Conservation (phyloP, 2,329 filamentous ascomycete species). For the Dothistroma septosporum region DNA sequence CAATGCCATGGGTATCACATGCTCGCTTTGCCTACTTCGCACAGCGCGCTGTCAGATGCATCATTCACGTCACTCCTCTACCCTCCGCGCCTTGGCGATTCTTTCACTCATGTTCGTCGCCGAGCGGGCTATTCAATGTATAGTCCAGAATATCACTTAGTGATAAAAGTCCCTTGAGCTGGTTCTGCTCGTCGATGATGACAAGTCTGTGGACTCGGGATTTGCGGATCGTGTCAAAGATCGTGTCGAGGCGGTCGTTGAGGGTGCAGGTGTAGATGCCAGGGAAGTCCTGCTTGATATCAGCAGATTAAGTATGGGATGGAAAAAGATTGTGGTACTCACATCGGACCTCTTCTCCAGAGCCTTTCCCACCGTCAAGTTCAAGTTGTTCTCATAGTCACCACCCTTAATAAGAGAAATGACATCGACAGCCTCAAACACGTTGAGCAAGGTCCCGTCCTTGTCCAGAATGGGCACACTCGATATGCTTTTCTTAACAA, state of each 20-base stretch:
- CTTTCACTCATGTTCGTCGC: conserved; percentile 24
- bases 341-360: conserved; percentile 77
- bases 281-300: conserved; percentile 67
- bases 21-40: not conserved
- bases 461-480: conserved; percentile 91
- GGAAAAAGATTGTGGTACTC: conserved; percentile 27
- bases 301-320: not conserved
- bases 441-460: conserved; percentile 75
- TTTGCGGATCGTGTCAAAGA: conserved; percentile 94
- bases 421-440: conserved; percentile 96
- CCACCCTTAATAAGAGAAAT: conserved; percentile 93
- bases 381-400: conserved; percentile 77
- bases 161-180: conserved; percentile 83
- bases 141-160: conserved; percentile 96
- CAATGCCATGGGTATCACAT: conserved; percentile 13
- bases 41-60: not conserved
- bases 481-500: conserved; percentile 90
- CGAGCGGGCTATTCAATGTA: conserved; percentile 55
- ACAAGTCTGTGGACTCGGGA: conserved; percentile 90
- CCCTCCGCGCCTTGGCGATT: not conserved
- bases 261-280: conserved; percentile 95
- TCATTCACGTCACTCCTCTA: not conserved
- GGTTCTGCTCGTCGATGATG: conserved; percentile 84
- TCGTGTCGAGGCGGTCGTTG: conserved; percentile 86
- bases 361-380: conserved; percentile 81